phyloP scores from a whole-genome alignment of 2,329 filamentous ascomycete genomes.

The Celoporthe dispersa region DNA sequence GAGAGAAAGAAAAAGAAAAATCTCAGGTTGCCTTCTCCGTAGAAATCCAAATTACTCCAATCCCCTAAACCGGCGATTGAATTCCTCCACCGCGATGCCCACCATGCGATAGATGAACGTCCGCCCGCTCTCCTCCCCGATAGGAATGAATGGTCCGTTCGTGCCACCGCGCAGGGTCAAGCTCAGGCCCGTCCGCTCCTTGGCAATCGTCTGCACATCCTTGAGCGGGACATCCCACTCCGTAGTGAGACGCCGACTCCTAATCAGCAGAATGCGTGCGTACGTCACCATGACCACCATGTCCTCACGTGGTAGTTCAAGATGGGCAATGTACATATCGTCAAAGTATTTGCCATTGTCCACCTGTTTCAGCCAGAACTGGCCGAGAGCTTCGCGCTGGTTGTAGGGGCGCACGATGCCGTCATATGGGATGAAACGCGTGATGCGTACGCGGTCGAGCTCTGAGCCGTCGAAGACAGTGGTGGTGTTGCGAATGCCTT shows the following conservation, averaged over 20 bases:
- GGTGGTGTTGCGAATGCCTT: constrained; percentile 97
- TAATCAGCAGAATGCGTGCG: constrained; percentile 84
- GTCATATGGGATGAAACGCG: constrained; percentile 88
- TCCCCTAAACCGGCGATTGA: constrained; percentile 63
- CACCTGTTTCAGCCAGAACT: constrained; percentile 98
- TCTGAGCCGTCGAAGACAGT: constrained; percentile 96
- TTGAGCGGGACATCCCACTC: constrained; percentile 98
- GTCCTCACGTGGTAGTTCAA: constrained; percentile 88
- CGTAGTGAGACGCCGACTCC: constrained; percentile 80
- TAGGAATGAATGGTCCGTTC: constrained; percentile 93
- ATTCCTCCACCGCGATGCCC: constrained; percentile 68
- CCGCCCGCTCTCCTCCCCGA: constrained; percentile 80
- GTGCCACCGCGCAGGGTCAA: constrained; percentile 86
- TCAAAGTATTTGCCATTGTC: constrained; percentile 98
- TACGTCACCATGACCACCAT: constrained; percentile 90
- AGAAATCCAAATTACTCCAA: constrained; percentile 38
- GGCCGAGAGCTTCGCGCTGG: constrained; percentile 91
- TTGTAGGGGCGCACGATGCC: constrained; percentile 94
- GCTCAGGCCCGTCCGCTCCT: constrained; percentile 92
- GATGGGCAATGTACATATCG: constrained; percentile 94
- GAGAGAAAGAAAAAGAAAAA: not conserved
- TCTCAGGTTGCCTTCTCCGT: not conserved
- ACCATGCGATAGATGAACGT: constrained; percentile 69
- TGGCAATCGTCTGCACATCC: constrained; percentile 95
- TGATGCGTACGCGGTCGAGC: constrained; percentile 90